These are phyloP conservation scores for Cryptococcus amylolentus DNA, from an alignment of 1,284 basidiomycete genomes.

Conservation along the genomic window DNA sequence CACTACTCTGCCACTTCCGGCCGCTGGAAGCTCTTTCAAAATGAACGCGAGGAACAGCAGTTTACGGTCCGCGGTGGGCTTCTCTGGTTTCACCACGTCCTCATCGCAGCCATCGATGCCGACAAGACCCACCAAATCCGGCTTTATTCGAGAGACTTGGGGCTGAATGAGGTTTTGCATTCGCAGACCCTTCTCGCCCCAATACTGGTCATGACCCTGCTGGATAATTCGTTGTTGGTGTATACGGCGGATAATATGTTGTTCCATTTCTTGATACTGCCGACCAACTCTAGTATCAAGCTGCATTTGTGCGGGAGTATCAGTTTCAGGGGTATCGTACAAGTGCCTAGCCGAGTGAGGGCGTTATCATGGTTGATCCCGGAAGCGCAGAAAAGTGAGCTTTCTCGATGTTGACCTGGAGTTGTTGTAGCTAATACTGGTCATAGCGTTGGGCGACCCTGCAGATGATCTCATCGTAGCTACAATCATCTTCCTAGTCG, in stretches of 20 bases:
- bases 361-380: constrained; percentile 98
- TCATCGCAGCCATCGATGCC: constrained; percentile 87
- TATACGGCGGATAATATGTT: constrained; percentile 97
- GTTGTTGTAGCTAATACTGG: not conserved
- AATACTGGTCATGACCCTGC: constrained; percentile 79
- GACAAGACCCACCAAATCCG: constrained; percentile 78
- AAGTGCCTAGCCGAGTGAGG: constrained; percentile 76
- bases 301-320: constrained; percentile 92
- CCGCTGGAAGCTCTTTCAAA: constrained; percentile 87
- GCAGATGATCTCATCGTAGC: constrained; percentile 89
- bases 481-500: constrained; percentile 93
- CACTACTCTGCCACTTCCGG: constrained; percentile 94
- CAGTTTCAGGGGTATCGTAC: constrained; percentile 86
- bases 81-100: constrained; percentile 94
- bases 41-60: constrained; percentile 80
- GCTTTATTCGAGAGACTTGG: constrained; percentile 90
- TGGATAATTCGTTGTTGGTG: constrained; percentile 94
- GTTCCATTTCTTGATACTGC: constrained; percentile 86
- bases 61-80: constrained; percentile 88
- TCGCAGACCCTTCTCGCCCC: constrained; percentile 73
- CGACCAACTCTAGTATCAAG: constrained; percentile 76
- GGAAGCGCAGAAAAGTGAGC: constrained; percentile 80
- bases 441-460: constrained; percentile 83
- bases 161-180: constrained; percentile 81
- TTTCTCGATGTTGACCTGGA: not conserved